phyloP scores from a whole-genome alignment of 2,329 filamentous ascomycete genomes.

The Stromatinia cepivora region DNA sequence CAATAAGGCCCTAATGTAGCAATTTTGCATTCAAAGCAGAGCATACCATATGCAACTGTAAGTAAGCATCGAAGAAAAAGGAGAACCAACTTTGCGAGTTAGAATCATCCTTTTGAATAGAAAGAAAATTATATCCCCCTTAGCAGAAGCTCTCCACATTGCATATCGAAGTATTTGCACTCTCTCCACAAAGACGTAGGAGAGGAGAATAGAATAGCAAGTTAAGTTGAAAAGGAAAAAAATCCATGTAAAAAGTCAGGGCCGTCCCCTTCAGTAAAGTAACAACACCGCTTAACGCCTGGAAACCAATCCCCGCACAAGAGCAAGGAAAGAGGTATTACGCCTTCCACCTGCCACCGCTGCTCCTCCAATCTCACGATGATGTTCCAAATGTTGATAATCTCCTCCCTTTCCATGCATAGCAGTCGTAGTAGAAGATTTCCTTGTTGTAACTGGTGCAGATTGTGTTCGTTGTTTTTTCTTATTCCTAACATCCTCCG shows the following conservation, averaged over 20 bases:
- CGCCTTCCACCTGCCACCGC: slow-evolving; percentile 12
- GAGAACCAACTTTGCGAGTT: background rate
- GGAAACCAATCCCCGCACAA: slow-evolving; percentile 22
- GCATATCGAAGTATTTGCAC: slow-evolving; percentile 14
- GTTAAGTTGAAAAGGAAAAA: slow-evolving; percentile 11
- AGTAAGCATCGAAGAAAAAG: slow-evolving; percentile 5
- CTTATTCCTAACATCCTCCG: slow-evolving; percentile 22
- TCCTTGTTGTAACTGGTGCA: slow-evolving; percentile 15
- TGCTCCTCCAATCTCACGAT: slow-evolving; percentile 11
- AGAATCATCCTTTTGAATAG: background rate
- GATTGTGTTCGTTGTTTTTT: slow-evolving; percentile 19
- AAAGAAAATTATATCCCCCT: background rate
- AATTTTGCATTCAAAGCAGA: slow-evolving; percentile 12
- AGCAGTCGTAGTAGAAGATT: slow-evolving; percentile 18
- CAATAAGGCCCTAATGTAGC: slow-evolving; percentile 8
- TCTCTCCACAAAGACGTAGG: background rate
- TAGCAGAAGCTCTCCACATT: slow-evolving; percentile 1
- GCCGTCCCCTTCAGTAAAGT: slow-evolving; percentile 13
- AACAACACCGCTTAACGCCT: slow-evolving; percentile 25
- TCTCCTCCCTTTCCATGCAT: slow-evolving; percentile 17
- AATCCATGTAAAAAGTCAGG: slow-evolving; percentile 18
- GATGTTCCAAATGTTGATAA: slow-evolving; percentile 20
- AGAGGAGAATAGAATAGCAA: slow-evolving; percentile 18
- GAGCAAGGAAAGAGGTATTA: slow-evolving; percentile 24
- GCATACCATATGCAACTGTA: background rate